Conservation (phyloP, 2,329 filamentous ascomycete genomes). For the Berkeleyomyces rouxiae region DNA sequence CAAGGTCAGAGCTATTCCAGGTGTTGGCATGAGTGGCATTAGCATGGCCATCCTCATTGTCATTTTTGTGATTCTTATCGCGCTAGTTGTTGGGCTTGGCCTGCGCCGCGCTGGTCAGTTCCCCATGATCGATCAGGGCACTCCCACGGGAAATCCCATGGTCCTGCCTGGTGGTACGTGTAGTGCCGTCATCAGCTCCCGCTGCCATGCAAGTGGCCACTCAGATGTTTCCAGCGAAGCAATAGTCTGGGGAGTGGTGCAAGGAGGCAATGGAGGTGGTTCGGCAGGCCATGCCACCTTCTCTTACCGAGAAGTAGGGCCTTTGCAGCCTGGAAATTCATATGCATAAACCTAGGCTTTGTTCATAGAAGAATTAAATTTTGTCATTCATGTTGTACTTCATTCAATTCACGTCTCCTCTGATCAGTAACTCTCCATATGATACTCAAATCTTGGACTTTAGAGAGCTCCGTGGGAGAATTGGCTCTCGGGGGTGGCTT, state of each 20-base stretch:
- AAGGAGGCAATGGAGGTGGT: conserved; percentile 22
- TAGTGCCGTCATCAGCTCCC: conserved; percentile 34
- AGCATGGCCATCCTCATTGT: conserved; percentile 27
- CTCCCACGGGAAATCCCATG: conserved; percentile 31
- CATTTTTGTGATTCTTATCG: conserved; percentile 23
- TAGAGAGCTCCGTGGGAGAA: conserved; percentile 23
- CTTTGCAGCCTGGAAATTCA: conserved; percentile 22
- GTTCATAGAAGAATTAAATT: background rate
- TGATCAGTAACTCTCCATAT: background rate
- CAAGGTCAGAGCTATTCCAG: conserved; percentile 16
- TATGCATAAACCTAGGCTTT: conserved; percentile 21
- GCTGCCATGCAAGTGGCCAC: conserved; percentile 27
- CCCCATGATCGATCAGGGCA: conserved; percentile 22
- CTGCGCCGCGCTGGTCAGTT: conserved; percentile 24
- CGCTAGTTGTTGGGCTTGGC: conserved; percentile 24
- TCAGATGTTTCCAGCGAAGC: conserved; percentile 19
- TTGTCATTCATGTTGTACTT: background rate
- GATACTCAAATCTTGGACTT: conserved; percentile 29
- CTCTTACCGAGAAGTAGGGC: conserved; percentile 22
- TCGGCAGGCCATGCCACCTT: conserved; percentile 30
- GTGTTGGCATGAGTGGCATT: conserved; percentile 27
- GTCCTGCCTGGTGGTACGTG: conserved; percentile 30
- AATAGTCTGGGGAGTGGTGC: conserved; percentile 31
- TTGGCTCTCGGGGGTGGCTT: conserved; percentile 32
- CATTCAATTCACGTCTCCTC: background rate